Evolutionary conservation across 768 basidiomycete genomes (phyloP).

Genomic region (Botryobasidium botryosum): DNA sequence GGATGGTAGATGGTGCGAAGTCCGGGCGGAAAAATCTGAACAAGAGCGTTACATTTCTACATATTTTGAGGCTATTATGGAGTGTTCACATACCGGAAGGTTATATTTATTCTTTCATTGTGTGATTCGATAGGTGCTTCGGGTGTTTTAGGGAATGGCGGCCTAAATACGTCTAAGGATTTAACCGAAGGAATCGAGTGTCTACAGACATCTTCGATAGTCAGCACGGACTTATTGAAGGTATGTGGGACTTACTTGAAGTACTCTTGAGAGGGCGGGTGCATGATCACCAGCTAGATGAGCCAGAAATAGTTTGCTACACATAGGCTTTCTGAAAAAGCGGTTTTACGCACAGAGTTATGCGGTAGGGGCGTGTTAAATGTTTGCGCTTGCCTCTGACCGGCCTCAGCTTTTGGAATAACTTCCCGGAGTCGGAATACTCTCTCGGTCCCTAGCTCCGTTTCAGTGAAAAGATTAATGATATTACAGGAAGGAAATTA

Average conservation of each 20-base stretch:
- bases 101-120: conserved; percentile 67
- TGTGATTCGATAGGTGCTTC: conserved; percentile 25
- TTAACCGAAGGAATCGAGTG: conserved; percentile 32
- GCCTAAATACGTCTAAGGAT: conserved; percentile 54
- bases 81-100: conserved; percentile 32
- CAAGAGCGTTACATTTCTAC: not conserved
- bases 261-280: conserved; percentile 63
- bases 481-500: conserved; percentile 16
- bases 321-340: not conserved
- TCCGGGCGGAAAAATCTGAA: conserved; percentile 58
- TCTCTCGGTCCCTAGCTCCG: conserved; percentile 40
- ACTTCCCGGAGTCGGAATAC: conserved; percentile 64
- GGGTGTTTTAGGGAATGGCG: conserved; percentile 27
- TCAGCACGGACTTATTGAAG: conserved; percentile 22
- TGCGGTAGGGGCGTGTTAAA: conserved; percentile 62
- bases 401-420: conserved; percentile 42
- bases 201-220: conserved; percentile 11
- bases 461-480: not conserved
- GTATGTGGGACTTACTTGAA: conserved; percentile 32
- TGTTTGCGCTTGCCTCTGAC: conserved; percentile 43
- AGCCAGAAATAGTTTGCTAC: conserved; percentile 1
- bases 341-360: conserved; percentile 42
- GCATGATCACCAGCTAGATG: conserved; percentile 65
- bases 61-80: not conserved
- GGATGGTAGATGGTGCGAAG: conserved; percentile 46